Evolutionary conservation across 768 basidiomycete species (phyloP).

Genomic region (Pleurotus salmoneostramineus): DNA sequence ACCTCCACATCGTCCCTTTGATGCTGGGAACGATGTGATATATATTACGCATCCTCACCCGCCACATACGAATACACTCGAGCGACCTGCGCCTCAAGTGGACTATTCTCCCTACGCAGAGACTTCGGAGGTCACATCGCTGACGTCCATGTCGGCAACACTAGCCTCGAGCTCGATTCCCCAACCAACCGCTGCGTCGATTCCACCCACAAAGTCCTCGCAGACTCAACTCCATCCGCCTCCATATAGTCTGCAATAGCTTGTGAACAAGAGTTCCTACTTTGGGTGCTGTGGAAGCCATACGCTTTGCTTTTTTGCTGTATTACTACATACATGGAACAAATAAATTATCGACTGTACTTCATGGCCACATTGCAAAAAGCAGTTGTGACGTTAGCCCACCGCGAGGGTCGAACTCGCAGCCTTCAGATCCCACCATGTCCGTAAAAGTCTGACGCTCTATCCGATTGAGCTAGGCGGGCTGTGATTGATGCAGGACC

Average conservation of each 20-base stretch:
- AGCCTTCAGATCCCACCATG: conserved; percentile 59
- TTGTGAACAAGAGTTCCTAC: no score
- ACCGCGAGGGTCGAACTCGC: conserved; percentile 84
- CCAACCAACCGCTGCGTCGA: no score
- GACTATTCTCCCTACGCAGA: neutral
- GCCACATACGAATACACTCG: neutral
- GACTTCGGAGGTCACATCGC: neutral
- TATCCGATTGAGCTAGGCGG: conserved; percentile 66
- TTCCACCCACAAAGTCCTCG: no score
- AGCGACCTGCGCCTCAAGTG: neutral
- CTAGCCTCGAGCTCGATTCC: no score
- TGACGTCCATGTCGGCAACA: neutral
- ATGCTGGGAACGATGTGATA: neutral
- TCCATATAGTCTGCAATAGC: no score
- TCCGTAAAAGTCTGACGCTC: conserved; percentile 57
- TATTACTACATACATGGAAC: no score
- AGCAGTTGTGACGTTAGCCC: conserved; percentile 39
- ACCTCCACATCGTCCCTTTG: neutral
- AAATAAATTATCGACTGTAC: no score
- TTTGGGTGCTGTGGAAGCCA: no score
- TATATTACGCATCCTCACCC: neutral
- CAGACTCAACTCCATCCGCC: no score
- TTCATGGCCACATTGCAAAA: no score
- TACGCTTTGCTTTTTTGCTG: no score
- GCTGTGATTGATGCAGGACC: conserved; percentile 15